Conservation (phyloP, 352 stramenopile species). For the Globisporangium sylvaticum region DNA sequence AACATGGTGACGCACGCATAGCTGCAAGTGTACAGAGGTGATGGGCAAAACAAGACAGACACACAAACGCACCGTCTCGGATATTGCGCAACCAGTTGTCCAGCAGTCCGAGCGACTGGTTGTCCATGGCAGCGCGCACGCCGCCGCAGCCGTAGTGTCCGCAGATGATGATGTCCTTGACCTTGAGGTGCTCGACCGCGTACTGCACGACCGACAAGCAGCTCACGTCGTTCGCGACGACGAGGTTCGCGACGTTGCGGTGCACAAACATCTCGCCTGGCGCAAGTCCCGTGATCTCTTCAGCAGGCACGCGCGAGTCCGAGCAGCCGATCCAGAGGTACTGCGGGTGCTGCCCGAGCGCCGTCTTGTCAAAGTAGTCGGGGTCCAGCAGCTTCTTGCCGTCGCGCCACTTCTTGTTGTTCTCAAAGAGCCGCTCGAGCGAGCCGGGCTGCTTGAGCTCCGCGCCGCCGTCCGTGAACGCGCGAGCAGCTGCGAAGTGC, state of each 20-base stretch:
- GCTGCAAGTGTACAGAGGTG: neutral
- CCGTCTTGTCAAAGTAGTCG: constrained; percentile 80
- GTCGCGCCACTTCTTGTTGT: constrained; percentile 78
- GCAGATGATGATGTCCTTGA: constrained; percentile 86
- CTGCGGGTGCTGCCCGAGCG: constrained; percentile 73
- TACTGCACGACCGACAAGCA: constrained; percentile 69
- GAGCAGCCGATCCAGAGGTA: constrained; percentile 92
- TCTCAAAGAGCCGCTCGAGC: constrained; percentile 13
- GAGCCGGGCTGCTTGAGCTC: constrained; percentile 3
- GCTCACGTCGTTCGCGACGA: constrained; percentile 67
- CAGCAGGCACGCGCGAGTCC: constrained; percentile 84
- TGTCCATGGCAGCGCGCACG: constrained; percentile 53
- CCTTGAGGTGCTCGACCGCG: constrained; percentile 76
- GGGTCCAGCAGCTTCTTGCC: constrained; percentile 64
- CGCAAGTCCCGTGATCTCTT: constrained; percentile 83
- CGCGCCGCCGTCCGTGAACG: constrained; percentile 5
- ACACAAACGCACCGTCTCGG: constrained; percentile 19
- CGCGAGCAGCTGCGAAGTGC: neutral
- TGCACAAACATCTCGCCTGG: constrained; percentile 89
- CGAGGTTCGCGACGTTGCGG: constrained; percentile 86
- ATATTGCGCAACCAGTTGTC: constrained; percentile 83
- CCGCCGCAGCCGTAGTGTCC: constrained; percentile 90
- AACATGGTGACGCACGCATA: neutral
- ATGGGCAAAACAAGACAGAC: neutral
- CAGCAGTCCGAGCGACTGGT: constrained; percentile 35